Evolutionary conservation across 495 filamentous ascomycete genomes (phyloP).

Genomic region (Extremus antarcticus): DNA sequence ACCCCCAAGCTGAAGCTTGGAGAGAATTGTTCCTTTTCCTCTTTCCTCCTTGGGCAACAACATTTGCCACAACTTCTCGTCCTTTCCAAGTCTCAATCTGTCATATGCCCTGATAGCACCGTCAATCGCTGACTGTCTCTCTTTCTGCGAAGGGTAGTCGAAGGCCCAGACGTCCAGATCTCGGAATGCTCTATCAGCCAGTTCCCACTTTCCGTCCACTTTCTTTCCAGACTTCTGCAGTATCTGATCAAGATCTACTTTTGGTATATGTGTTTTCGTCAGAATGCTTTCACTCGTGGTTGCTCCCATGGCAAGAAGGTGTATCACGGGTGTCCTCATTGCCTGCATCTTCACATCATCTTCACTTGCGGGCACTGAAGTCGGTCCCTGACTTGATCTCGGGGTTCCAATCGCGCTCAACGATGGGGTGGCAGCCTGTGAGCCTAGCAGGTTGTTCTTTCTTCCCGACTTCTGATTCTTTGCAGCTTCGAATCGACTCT

Average conservation of each 20-base stretch:
- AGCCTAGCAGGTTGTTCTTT: slow-evolving; percentile 3
- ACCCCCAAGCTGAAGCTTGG: slow-evolving; percentile 50
- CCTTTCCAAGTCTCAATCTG: slow-evolving; percentile 57
- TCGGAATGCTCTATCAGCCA: slow-evolving; percentile 56
- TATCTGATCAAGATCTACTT: slow-evolving; percentile 21
- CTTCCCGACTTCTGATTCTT: slow-evolving; percentile 8
- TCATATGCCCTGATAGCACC: slow-evolving; percentile 77
- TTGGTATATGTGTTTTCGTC: slow-evolving; percentile 19
- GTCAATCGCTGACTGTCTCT: slow-evolving; percentile 70
- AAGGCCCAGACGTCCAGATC: slow-evolving; percentile 78
- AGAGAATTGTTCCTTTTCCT: slow-evolving; percentile 69
- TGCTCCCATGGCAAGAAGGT: slow-evolving; percentile 28
- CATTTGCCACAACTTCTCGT: slow-evolving; percentile 69
- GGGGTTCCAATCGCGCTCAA: slow-evolving; percentile 2
- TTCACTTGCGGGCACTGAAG: slow-evolving; percentile 20
- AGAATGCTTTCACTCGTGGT: slow-evolving; percentile 11
- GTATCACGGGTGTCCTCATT: slow-evolving; percentile 22
- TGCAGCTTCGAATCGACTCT: slow-evolving; percentile 8
- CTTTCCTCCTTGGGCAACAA: slow-evolving; percentile 64
- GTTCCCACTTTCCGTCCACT: slow-evolving; percentile 25
- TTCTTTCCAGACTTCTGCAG: slow-evolving; percentile 27
- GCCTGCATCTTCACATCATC: slow-evolving; percentile 19
- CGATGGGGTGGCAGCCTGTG: slow-evolving; percentile 5
- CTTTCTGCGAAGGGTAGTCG: slow-evolving; percentile 51
- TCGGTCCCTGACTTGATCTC: slow-evolving; percentile 9